Evolutionary conservation across 805 yeast genomes (phyloP).

Genomic region (Cephaloascus albidus): DNA sequence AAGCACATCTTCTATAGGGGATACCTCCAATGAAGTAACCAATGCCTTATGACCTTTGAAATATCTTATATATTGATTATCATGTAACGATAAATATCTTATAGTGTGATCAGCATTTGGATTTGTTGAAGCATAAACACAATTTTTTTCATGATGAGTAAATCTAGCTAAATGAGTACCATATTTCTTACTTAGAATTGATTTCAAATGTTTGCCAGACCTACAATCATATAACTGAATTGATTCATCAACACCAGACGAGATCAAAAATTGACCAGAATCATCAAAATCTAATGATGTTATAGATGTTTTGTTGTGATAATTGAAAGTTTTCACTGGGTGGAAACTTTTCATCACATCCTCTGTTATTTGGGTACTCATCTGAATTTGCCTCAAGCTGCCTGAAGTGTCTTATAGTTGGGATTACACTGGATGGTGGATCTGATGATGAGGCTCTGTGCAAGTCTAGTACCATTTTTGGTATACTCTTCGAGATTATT

Average conservation of each 20-base stretch:
- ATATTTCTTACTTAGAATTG: slow-evolving; percentile 78
- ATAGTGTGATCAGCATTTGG: slow-evolving; percentile 55
- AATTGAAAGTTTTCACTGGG: slow-evolving; percentile 40
- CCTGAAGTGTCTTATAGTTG: too few relatives aligned
- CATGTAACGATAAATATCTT: slow-evolving; percentile 66
- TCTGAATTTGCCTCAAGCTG: too few relatives aligned
- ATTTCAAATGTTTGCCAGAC: slow-evolving; percentile 58
- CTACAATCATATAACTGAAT: slow-evolving; percentile 74
- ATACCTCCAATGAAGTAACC: slow-evolving; percentile 65
- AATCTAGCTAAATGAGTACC: slow-evolving; percentile 86
- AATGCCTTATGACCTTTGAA: slow-evolving; percentile 79
- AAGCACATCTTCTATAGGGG: slow-evolving; percentile 58
- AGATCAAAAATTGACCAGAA: slow-evolving; percentile 65
- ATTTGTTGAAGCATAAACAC: slow-evolving; percentile 79
- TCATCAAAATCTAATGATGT: slow-evolving; percentile 77
- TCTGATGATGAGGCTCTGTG: too few relatives aligned
- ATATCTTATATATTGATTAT: slow-evolving; percentile 74
- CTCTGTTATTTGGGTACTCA: slow-evolving; percentile 10
- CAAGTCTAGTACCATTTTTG: too few relatives aligned
- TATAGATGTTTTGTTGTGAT: slow-evolving; percentile 44
- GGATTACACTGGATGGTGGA: too few relatives aligned
- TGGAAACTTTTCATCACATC: slow-evolving; percentile 16
- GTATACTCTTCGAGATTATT: too few relatives aligned
- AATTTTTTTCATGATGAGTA: slow-evolving; percentile 62
- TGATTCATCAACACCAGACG: slow-evolving; percentile 74